Evolutionary conservation across 1,139 yeast genomes (phyloP), one percentile per base, ranked within the genome.

Genomic region (Pichia sp.): DNA sequence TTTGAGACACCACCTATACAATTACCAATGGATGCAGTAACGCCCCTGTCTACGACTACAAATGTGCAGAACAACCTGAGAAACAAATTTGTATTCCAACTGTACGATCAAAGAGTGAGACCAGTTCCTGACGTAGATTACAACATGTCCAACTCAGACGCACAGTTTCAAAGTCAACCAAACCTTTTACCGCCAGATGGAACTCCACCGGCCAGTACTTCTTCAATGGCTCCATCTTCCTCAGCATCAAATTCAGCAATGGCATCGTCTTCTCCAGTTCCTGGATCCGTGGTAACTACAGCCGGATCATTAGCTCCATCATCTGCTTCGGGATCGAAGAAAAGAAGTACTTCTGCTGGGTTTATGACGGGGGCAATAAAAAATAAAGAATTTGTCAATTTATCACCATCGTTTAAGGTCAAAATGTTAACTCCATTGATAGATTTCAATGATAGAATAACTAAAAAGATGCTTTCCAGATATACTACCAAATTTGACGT

Each of bases 401-500:
- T 55, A 17, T 30, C 49, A 16, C 47, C 55, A 4, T 50, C 58
- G 4, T 48, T 49, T 12, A 52, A 55, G 12, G 46, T 45, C 14
- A 55, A 55, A 27, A 53, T 52, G 55, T 14, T 55, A 12, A 47
- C 49, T 2, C 52, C 54, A 6, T 34, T 51, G 7, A 54, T 48
- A 20, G 55, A 49, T 16, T 52, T 17, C 14, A 52, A 52, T 40
- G 59, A 56, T 33, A 14, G 50, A 24, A 40, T 53, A 45, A 33
- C 54, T 14, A 50, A 50, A 24, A 45, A 46, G 8, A 56, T 65
- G 63, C 33, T 48, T 42, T 46, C 60, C 7, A 57, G 68, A 20
- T 64, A 65, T 48, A 59, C 58, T 7, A 63, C 64, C 48, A 65
- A 64, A 48, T 66, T 58, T 50, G 52, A 60, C 14, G 56, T 65